Conservation (phyloP, 768 basidiomycete species). For the Nidularia pulvinata region DNA sequence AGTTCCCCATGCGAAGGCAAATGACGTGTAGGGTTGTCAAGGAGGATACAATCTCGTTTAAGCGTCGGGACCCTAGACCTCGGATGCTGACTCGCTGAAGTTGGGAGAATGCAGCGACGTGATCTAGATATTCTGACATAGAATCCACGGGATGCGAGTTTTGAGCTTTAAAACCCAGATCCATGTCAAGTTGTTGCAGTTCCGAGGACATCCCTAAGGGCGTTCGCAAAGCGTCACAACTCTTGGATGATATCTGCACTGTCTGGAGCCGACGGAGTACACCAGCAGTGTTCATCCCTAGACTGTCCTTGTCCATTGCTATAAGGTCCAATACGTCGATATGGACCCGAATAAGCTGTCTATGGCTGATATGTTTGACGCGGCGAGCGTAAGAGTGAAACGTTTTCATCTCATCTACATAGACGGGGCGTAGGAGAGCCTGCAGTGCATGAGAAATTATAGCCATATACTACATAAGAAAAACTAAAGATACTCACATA, state of each 20-base stretch:
- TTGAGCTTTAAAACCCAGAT: conserved; percentile 32
- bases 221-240: conserved; percentile 16
- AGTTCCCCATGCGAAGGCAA: conserved; percentile 34
- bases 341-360: conserved; percentile 17
- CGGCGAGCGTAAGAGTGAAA: conserved; percentile 31
- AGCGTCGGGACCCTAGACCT: conserved; percentile 24
- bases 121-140: conserved; percentile 21
- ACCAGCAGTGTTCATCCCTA: neutral
- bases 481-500: conserved; percentile 23
- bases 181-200: conserved; percentile 32
- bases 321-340: conserved; percentile 18
- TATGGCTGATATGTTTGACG: conserved; percentile 32
- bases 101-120: conserved; percentile 18
- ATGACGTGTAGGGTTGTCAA: conserved; percentile 30
- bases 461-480: neutral
- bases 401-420: conserved; percentile 14
- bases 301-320: conserved; percentile 1
- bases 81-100: conserved; percentile 37
- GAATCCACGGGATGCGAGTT: conserved; percentile 10
- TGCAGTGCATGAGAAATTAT: too few relatives aligned
- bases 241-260: conserved; percentile 23
- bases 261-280: conserved; percentile 24
- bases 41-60: conserved; percentile 26
- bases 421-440: conserved; percentile 1
- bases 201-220: conserved; percentile 28